Evolutionary conservation across 352 stramenopile species (phyloP).

Genomic region (Peronospora destructor): DNA sequence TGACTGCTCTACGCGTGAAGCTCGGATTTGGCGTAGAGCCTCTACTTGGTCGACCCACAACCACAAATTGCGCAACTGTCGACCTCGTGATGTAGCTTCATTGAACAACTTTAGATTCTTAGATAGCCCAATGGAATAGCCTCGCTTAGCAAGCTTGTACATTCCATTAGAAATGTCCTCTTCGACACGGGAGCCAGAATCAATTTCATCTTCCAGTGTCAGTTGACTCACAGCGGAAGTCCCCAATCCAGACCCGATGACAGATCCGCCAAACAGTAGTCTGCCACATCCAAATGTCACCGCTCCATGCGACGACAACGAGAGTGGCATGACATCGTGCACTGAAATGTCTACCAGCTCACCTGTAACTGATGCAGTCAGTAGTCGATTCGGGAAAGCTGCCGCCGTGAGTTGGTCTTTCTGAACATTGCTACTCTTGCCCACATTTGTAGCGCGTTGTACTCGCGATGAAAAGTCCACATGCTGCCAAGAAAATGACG

Average conservation of each 20-base stretch:
- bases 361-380: conserved; percentile 61
- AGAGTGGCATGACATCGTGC: conserved; percentile 81
- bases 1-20: conserved; percentile 44
- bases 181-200: conserved; percentile 19
- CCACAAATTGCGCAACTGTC: conserved; percentile 62
- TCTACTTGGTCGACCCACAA: conserved; percentile 84
- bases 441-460: conserved; percentile 16
- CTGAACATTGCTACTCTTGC: conserved; percentile 21
- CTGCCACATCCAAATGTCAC: conserved; percentile 73
- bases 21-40: conserved; percentile 53
- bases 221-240: conserved; percentile 36
- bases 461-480: conserved; percentile 24
- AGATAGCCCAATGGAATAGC: conserved; percentile 69
- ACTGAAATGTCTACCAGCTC: conserved; percentile 84
- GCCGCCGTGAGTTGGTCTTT: conserved; percentile 39
- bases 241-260: conserved; percentile 23
- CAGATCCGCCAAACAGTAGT: conserved; percentile 53
- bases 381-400: conserved; percentile 73
- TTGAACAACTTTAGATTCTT: conserved; percentile 75
- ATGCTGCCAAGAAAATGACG: conserved; percentile 80
- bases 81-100: conserved; percentile 29
- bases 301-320: conserved; percentile 58
- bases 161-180: conserved; percentile 75
- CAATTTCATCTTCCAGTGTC: conserved; percentile 30
- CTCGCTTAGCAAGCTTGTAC: conserved; percentile 62